Conservation (phyloP, 163 green algal genomes). For the Scenedesmus sp. region DNA sequence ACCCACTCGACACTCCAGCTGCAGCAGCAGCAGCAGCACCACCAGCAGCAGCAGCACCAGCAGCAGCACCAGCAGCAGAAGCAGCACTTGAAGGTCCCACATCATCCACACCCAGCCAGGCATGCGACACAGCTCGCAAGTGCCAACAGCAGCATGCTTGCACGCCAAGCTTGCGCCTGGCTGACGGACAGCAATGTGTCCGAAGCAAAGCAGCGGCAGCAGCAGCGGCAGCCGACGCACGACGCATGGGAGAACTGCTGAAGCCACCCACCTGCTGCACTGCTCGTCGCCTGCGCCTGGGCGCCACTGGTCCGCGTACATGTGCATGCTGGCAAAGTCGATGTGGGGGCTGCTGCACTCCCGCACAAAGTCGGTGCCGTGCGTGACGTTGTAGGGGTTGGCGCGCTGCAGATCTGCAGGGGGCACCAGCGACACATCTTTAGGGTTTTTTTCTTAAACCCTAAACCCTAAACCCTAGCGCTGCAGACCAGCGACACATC, state of each 20-base stretch:
- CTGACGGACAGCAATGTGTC: too few species aligned
- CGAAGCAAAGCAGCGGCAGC: too few species aligned
- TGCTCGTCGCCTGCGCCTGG: not conserved
- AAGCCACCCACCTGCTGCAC: not conserved
- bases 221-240: too few species aligned
- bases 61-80: not conserved
- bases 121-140: too few species aligned
- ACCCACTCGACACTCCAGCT: conserved; percentile 34
- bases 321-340: conserved; percentile 52
- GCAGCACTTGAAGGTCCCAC: too few species aligned
- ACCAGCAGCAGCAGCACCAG: not conserved
- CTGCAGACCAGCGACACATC: too few species aligned
- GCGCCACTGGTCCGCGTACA: conserved; percentile 48
- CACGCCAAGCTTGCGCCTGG: too few species aligned
- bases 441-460: too few species aligned
- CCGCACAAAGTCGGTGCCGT: conserved; percentile 38
- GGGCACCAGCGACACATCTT: not conserved
- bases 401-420: not conserved
- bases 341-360: conserved; percentile 37
- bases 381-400: conserved; percentile 50
- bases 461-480: too few species aligned
- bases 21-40: not conserved
- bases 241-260: too few species aligned
- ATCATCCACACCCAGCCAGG: too few species aligned
- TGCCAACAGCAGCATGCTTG: too few species aligned